Evolutionary conservation across 2,329 filamentous ascomycete species (phyloP).

Genomic region (Beauveria bassiana): DNA sequence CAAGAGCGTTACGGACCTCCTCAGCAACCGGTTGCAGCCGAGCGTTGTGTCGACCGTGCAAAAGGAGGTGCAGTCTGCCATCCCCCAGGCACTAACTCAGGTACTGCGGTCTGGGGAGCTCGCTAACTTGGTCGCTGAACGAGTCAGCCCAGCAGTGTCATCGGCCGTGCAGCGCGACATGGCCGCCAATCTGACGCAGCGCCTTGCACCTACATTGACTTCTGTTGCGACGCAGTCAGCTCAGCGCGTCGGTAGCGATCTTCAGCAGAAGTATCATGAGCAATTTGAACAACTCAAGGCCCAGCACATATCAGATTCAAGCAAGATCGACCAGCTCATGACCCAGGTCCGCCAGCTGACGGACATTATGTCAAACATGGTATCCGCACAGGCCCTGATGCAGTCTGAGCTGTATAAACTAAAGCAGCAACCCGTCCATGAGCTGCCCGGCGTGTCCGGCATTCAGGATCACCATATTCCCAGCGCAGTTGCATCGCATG

Average conservation of each 20-base stretch:
- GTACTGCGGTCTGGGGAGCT: slow-evolving; percentile 65
- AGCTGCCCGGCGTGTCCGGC: slow-evolving; percentile 28
- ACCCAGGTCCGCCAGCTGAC: slow-evolving; percentile 58
- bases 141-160: slow-evolving; percentile 59
- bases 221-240: slow-evolving; percentile 57
- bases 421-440: slow-evolving; percentile 40
- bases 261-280: slow-evolving; percentile 54
- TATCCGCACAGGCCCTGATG: slow-evolving; percentile 58
- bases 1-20: slow-evolving; percentile 61
- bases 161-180: slow-evolving; percentile 65
- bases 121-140: slow-evolving; percentile 60
- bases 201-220: slow-evolving; percentile 59
- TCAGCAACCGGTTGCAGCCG: slow-evolving; percentile 59
- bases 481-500: slow-evolving; percentile 20
- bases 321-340: slow-evolving; percentile 68
- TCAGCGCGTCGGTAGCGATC: slow-evolving; percentile 58
- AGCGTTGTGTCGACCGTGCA: slow-evolving; percentile 60
- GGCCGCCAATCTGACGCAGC: slow-evolving; percentile 49
- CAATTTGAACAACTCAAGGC: slow-evolving; percentile 43
- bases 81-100: slow-evolving; percentile 54
- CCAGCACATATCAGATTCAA: slow-evolving; percentile 42
- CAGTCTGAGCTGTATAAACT: slow-evolving; percentile 57
- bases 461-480: slow-evolving; percentile 15
- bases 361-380: slow-evolving; percentile 63
- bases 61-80: slow-evolving; percentile 61